Percentiles rank a stretch among this genome's conserved stretches.
phyloP scores from a whole-genome alignment of 2,329 filamentous ascomycete species.

The Paecilomyces sp. region DNA sequence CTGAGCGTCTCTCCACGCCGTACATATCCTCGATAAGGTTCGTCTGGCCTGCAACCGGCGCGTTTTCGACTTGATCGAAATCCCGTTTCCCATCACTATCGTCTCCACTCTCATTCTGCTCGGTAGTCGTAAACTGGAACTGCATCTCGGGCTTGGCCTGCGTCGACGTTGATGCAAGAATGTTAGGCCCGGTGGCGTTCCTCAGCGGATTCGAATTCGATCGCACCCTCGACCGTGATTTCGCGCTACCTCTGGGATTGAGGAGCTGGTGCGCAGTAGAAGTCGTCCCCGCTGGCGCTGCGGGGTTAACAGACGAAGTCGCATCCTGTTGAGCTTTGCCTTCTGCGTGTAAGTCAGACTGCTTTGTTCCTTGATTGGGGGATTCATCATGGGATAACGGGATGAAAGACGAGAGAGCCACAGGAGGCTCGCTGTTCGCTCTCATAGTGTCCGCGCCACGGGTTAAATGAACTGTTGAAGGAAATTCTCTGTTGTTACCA shows the following conservation, averaged over 20 bases:
- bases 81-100: constrained; percentile 23
- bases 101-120: constrained; percentile 16
- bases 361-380: not conserved
- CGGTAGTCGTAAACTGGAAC: constrained; percentile 21
- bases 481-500: constrained; percentile 20
- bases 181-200: constrained; percentile 3
- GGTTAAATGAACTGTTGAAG: constrained; percentile 1
- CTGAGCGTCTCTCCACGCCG: constrained; percentile 61
- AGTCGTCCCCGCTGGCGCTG: constrained; percentile 18
- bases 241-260: constrained; percentile 9
- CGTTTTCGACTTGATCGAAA: constrained; percentile 20
- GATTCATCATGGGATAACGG: not conserved
- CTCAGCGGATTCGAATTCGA: constrained; percentile 8
- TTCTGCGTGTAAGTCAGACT: constrained; percentile 16
- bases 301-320: constrained; percentile 7
- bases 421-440: not conserved
- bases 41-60: constrained; percentile 11
- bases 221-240: constrained; percentile 9
- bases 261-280: constrained; percentile 14
- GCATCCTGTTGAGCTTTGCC: constrained; percentile 13
- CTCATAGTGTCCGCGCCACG: not conserved
- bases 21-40: constrained; percentile 66
- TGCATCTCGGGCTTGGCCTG: constrained; percentile 13
- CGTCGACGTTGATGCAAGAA: constrained; percentile 6
- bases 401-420: not conserved